These are phyloP conservation scores for Pyricularia sp. DNA, from an alignment of 2,329 filamentous ascomycete genomes.

Conservation along the genomic window DNA sequence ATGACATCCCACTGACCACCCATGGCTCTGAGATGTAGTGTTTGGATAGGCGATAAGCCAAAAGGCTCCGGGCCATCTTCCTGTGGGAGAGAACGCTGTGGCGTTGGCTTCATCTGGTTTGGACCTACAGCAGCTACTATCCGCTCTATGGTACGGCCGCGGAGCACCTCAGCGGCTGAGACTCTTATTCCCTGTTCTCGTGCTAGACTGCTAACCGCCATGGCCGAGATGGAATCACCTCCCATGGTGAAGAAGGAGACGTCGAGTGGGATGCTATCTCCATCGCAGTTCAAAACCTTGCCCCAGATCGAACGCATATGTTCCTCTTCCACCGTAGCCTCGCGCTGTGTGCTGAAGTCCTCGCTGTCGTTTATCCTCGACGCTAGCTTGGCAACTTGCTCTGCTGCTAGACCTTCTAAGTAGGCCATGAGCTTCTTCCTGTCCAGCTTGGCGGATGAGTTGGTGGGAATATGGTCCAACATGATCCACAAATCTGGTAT, in stretches of 20 bases:
- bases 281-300: background rate
- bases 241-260: background rate
- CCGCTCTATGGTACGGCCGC: no score
- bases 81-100: no score
- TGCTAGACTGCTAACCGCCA: background rate
- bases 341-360: background rate
- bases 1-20: no score
- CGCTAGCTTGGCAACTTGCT: background rate
- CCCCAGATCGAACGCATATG: no score
- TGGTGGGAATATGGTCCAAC: conserved; percentile 20
- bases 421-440: conserved; percentile 15
- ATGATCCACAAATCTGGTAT: conserved; percentile 22
- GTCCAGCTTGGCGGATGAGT: conserved; percentile 24
- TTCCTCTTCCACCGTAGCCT: background rate
- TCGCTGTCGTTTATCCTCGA: background rate
- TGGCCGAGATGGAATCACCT: background rate
- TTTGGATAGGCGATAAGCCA: background rate
- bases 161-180: no score
- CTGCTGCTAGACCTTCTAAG: no score
- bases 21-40: background rate
- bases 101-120: no score
- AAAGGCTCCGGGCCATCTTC: background rate
- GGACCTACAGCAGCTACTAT: no score
- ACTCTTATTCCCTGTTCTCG: no score
- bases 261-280: background rate